Evolutionary conservation across 495 filamentous ascomycete genomes (phyloP).

Genomic region (Chaetomidium leptoderma): DNA sequence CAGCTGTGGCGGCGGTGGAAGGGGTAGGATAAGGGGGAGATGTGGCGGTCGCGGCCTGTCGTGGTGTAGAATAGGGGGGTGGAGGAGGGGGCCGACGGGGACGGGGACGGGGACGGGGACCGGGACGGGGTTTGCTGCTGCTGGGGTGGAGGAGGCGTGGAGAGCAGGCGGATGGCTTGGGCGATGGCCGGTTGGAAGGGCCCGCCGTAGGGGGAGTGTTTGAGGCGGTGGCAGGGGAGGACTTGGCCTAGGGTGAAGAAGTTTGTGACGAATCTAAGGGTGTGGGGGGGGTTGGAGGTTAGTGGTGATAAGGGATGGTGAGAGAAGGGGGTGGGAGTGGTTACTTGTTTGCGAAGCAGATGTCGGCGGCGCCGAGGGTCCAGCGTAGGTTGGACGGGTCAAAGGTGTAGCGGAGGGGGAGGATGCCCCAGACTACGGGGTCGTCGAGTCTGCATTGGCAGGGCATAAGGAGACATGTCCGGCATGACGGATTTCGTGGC

Average conservation of each 20-base stretch:
- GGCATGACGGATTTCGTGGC: neutral
- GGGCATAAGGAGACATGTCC: neutral
- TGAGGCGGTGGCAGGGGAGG: constrained; percentile 76
- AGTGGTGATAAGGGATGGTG: neutral
- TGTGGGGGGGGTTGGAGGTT: neutral
- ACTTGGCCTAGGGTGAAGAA: constrained; percentile 89
- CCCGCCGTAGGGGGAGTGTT: constrained; percentile 68
- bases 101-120: too few species aligned
- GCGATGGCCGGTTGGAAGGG: constrained; percentile 87
- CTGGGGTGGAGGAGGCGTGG: constrained; percentile 40
- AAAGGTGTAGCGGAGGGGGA: constrained; percentile 67
- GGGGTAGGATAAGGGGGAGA: constrained; percentile 52
- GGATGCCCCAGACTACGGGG: constrained; percentile 83
- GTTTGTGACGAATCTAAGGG: constrained; percentile 45
- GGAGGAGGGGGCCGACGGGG: constrained; percentile 38
- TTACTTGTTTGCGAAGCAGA: constrained; percentile 75
- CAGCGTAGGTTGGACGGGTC: constrained; percentile 73
- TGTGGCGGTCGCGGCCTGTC: constrained; percentile 53
- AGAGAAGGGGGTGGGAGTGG: neutral
- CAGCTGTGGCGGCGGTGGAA: constrained; percentile 59
- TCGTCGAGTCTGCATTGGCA: constrained; percentile 75
- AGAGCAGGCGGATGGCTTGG: constrained; percentile 78
- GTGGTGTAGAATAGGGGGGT: constrained; percentile 62
- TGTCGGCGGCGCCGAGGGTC: constrained; percentile 86
- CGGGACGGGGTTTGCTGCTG: too few species aligned